Percentiles rank a stretch among this genome's conserved stretches.
phyloP scores from a whole-genome alignment of 345 rosid genomes.

The Angophora floribunda region DNA sequence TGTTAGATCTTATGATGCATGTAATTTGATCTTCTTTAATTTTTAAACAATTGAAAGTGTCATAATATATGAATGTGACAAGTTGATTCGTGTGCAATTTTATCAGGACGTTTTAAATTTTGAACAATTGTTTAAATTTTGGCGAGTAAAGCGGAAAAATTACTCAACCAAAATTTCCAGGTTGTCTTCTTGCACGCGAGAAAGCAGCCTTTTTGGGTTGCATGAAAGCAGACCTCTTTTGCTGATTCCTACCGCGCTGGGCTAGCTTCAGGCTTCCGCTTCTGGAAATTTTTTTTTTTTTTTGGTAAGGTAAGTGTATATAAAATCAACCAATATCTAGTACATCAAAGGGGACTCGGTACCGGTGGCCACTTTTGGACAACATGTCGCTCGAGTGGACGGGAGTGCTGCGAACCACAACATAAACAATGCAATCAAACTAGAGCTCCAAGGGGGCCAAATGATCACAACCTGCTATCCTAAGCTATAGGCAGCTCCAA shows the following conservation, averaged over 20 bases:
- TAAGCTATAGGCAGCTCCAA: too few species aligned
- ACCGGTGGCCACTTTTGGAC: too few species aligned
- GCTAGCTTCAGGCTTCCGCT: neutral
- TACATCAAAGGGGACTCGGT: too few species aligned
- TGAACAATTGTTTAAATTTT: neutral
- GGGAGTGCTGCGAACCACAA: too few species aligned
- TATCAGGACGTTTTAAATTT: too few species aligned
- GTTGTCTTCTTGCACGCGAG: neutral
- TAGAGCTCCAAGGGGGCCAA: too few species aligned
- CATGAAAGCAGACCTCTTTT: neutral
- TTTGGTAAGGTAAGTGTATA: too few species aligned
- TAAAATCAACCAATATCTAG: too few species aligned
- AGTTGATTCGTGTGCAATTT: too few species aligned
- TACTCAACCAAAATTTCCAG: neutral
- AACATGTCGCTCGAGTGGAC: too few species aligned
- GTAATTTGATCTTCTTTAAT: neutral
- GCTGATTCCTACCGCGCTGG: neutral
- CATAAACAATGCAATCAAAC: too few species aligned
- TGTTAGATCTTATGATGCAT: neutral
- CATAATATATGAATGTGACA: neutral
- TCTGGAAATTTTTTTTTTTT: conserved; percentile 7
- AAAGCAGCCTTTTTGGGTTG: neutral
- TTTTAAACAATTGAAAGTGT: neutral
- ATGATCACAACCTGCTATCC: too few species aligned
- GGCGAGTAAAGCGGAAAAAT: neutral